Evolutionary conservation across 2,329 filamentous ascomycete species (phyloP).

Genomic region (Ophiosphaerella narmari): DNA sequence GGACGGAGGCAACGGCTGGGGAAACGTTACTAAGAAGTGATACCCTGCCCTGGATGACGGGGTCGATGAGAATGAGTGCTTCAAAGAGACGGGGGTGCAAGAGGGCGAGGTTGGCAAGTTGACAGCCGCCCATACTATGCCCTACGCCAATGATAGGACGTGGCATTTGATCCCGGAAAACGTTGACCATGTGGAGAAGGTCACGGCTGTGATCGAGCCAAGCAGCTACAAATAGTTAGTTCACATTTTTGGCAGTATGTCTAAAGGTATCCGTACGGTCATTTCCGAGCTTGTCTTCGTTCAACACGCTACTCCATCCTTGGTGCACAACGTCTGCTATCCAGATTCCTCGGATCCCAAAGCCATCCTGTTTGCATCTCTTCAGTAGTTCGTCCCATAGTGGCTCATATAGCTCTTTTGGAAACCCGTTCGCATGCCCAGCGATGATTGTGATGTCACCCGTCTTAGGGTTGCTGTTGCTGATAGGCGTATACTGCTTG

Average conservation of each 20-base stretch:
- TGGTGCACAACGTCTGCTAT: constrained; percentile 89
- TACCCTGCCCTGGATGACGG: constrained; percentile 67
- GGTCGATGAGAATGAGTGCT: constrained; percentile 79
- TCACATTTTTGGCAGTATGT: neutral
- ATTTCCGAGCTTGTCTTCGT: constrained; percentile 76
- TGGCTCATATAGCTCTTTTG: constrained; percentile 94
- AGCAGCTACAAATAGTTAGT: constrained; percentile 58
- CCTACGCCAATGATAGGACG: constrained; percentile 83
- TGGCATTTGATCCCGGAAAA: constrained; percentile 77
- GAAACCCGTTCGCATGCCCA: constrained; percentile 89
- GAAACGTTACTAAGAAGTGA: constrained; percentile 48
- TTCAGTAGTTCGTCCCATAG: constrained; percentile 82
- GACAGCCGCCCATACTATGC: constrained; percentile 84
- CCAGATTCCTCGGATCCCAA: constrained; percentile 82
- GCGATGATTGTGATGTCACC: constrained; percentile 86
- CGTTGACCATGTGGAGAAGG: constrained; percentile 81
- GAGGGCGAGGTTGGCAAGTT: constrained; percentile 72
- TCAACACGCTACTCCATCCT: constrained; percentile 77
- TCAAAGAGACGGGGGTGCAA: constrained; percentile 81
- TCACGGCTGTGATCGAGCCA: constrained; percentile 89
- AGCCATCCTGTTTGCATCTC: constrained; percentile 60
- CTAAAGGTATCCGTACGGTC: constrained; percentile 67
- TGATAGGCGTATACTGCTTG: constrained; percentile 84
- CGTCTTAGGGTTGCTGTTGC: constrained; percentile 68
- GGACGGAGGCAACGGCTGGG: constrained; percentile 67